A percentile compares a stretch with the other conserved stretches of the same genome.
phyloP scores from a whole-genome alignment of 495 filamentous ascomycete species.

The Neurospora pannonica region DNA sequence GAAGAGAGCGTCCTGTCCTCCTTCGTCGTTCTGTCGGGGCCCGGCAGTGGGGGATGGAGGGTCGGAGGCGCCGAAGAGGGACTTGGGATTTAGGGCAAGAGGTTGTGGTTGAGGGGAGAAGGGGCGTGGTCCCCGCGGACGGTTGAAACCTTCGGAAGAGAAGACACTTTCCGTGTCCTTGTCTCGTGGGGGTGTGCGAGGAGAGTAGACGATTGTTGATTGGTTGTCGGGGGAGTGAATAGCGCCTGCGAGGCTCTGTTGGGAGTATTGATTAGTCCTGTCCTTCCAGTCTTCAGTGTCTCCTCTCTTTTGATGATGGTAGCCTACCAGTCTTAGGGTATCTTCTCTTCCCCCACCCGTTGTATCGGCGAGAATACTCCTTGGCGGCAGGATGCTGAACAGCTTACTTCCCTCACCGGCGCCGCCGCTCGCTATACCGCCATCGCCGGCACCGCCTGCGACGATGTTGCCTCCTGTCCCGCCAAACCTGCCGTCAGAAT shows the following conservation, averaged over 20 bases:
- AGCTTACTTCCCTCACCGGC: conserved; percentile 36
- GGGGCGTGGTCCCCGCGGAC: conserved; percentile 37
- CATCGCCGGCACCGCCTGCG: conserved; percentile 6
- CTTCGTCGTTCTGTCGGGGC: background rate
- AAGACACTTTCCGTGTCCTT: conserved; percentile 40
- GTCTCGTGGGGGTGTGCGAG: conserved; percentile 3
- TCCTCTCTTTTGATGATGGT: conserved; percentile 12
- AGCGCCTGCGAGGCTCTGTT: conserved; percentile 40
- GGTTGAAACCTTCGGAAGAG: conserved; percentile 35
- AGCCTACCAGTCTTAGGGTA: conserved; percentile 10
- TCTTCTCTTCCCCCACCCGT: conserved; percentile 7
- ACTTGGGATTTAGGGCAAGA: conserved; percentile 30
- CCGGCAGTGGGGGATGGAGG: background rate
- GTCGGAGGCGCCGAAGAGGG: conserved; percentile 14
- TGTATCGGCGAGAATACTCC: conserved; percentile 42
- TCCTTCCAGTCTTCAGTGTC: conserved; percentile 36
- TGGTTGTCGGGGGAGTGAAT: conserved; percentile 5
- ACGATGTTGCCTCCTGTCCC: conserved; percentile 13
- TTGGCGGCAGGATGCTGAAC: conserved; percentile 49
- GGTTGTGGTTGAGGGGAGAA: conserved; percentile 44
- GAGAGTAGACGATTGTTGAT: background rate
- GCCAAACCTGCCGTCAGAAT: conserved; percentile 9
- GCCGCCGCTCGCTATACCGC: conserved; percentile 6
- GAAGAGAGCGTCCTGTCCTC: background rate
- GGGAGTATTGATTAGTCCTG: conserved; percentile 31